A percentile compares a stretch with the other conserved stretches of the same genome.
These are phyloP conservation scores for Arthrobotrys pseudoclavata DNA, from an alignment of 2,329 filamentous ascomycete species.

Conservation along the genomic window DNA sequence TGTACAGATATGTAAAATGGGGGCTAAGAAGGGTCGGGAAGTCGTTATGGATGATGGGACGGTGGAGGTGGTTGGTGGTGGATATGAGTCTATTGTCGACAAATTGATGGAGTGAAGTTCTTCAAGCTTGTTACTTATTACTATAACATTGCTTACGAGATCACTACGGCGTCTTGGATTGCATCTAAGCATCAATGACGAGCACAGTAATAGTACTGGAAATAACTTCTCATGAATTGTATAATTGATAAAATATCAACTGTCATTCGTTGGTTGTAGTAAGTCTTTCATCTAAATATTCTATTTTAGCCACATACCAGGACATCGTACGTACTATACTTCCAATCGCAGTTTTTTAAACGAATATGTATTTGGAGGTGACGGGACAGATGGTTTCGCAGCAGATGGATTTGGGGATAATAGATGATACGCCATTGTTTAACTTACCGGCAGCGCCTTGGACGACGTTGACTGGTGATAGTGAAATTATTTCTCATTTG, in stretches of 20 bases:
- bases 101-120: neutral
- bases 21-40: conserved; percentile 72
- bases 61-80: conserved; percentile 43
- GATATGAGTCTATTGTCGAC: conserved; percentile 36
- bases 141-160: neutral
- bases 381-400: neutral
- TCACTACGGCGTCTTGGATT: neutral
- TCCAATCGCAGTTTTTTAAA: too few species aligned
- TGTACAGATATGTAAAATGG: conserved; percentile 88
- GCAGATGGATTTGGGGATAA: conserved; percentile 6
- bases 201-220: too few species aligned
- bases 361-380: neutral
- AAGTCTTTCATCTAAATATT: too few species aligned
- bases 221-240: too few species aligned
- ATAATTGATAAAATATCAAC: too few species aligned
- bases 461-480: conserved; percentile 25
- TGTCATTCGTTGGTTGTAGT: too few species aligned
- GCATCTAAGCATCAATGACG: too few species aligned
- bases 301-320: too few species aligned
- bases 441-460: conserved; percentile 2
- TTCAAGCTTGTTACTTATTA: neutral
- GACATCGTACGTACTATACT: too few species aligned
- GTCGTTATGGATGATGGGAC: conserved; percentile 46
- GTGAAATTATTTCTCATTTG: conserved; percentile 12
- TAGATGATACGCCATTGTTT: conserved; percentile 7